Base-by-base conservation (phyloP, 768 basidiomycete genomes). In the Tricholoma sp. region DNA sequence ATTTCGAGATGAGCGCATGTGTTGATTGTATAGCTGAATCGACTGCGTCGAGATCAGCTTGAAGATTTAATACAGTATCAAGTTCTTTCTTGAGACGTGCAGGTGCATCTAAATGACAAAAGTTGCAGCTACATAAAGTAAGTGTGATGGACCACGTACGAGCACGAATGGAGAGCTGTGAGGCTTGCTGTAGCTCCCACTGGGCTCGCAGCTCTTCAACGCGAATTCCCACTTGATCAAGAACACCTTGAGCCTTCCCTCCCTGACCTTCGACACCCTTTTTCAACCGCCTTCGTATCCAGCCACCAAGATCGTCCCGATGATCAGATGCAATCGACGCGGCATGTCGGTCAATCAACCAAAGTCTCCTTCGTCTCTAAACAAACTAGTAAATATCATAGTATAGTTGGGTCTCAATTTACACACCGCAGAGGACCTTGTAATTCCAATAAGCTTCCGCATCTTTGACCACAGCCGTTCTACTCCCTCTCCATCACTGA, bases 381-480 rank as follows among this genome's bases (percentile, higher is more conserved):
- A 59, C 57, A 68, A 32, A 36, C 31, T 15, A 37, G 50, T 28
- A 51, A 51, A 51, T 18, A 51, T 51, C 10, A 18, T 24, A 20
- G 37, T 15, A 18, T 51, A 18, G 50, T 33, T 51, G n/a, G 6
- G 50, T 51, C 41, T 28, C 36, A 52, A 24, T 39, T 6, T 52
- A 66, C 69, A 44, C 61, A 78, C 76, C 12, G 62, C 68, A 0
- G 70, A 74, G 0, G 60, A 57, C 1, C 71, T 54, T 1, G 67
- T 59, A 36, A 73, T 63, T 0, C 65, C 60, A 41, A 79, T 76
- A 0, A 78, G 50, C n/a, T 65, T 67, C 20, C 68, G 54, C n/a
- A 74, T 44, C 0, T 31, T 32, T 0, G 70, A 72, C 75, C 75
- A 76, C 4, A 73, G 57, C 1, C 64, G 55, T 50, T 74, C 72